phyloP scores from a whole-genome alignment of 2,329 filamentous ascomycete genomes.

The Hymenoscyphus fraxineus region DNA sequence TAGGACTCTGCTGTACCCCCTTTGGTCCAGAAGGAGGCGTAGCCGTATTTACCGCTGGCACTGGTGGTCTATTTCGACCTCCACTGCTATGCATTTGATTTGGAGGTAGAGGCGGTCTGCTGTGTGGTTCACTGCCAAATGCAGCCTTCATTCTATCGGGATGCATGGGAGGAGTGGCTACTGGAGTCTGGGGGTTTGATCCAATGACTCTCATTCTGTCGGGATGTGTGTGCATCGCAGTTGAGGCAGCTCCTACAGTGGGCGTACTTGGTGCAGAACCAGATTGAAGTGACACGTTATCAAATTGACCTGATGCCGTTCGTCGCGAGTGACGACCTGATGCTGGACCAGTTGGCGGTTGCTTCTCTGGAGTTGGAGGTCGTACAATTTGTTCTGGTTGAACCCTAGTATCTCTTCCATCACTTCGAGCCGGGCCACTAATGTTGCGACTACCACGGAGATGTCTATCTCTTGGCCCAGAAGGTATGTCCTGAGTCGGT shows the following conservation, averaged over 20 bases:
- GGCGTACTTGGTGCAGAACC: constrained; percentile 25
- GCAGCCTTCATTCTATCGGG: constrained; percentile 30
- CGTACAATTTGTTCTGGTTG: constrained; percentile 25
- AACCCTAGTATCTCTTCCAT: constrained; percentile 24
- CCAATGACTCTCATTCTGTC: constrained; percentile 49
- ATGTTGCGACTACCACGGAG: constrained; percentile 33
- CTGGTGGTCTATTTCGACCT: constrained; percentile 34
- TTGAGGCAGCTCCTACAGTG: constrained; percentile 25
- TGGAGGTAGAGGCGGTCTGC: constrained; percentile 27
- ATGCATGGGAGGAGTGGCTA: constrained; percentile 37
- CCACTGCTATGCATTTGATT: constrained; percentile 32
- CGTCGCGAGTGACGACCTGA: constrained; percentile 30
- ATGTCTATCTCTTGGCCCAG: constrained; percentile 53
- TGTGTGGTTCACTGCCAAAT: constrained; percentile 27
- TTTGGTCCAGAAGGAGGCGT: constrained; percentile 34
- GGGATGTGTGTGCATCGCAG: constrained; percentile 43
- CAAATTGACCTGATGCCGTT: constrained; percentile 29
- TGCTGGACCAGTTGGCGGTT: constrained; percentile 35
- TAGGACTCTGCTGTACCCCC: constrained; percentile 29
- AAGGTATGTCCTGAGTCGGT: constrained; percentile 46
- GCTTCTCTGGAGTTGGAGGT: constrained; percentile 33
- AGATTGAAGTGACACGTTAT: constrained; percentile 23
- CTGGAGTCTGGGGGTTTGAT: constrained; percentile 26
- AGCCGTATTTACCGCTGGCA: constrained; percentile 29
- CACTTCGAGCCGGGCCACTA: constrained; percentile 9